These are phyloP conservation scores for Fusarium penzigii DNA, from an alignment of 2,329 filamentous ascomycete genomes.

Conservation along the genomic window DNA sequence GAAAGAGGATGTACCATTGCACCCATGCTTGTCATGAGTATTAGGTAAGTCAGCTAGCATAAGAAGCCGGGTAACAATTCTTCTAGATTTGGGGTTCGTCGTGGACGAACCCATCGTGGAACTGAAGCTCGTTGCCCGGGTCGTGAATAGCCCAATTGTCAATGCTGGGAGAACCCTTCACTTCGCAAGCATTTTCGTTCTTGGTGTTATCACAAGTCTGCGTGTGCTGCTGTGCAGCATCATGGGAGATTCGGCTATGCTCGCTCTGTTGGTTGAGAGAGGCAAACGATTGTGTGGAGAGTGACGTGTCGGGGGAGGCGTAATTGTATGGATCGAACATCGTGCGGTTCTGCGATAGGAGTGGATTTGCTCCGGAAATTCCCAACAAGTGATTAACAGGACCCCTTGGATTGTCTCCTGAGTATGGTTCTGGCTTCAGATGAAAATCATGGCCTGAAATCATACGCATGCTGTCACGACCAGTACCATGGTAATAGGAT, in stretches of 20 bases:
- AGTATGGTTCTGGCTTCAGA: slow-evolving; percentile 27
- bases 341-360: slow-evolving; percentile 35
- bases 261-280: slow-evolving; percentile 30
- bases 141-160: not conserved
- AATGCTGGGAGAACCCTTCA: not conserved
- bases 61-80: not conserved
- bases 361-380: slow-evolving; percentile 33
- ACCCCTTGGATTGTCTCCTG: slow-evolving; percentile 7
- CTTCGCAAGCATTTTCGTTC: not conserved
- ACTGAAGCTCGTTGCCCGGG: not conserved
- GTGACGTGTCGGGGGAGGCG: slow-evolving; percentile 17
- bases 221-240: not conserved
- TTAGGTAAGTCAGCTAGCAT: too few species aligned
- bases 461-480: slow-evolving; percentile 31
- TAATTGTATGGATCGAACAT: slow-evolving; percentile 31
- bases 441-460: slow-evolving; percentile 24
- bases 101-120: not conserved
- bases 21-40: too few species aligned
- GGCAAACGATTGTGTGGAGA: slow-evolving; percentile 33
- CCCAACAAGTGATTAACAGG: slow-evolving; percentile 28
- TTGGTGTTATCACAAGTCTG: not conserved
- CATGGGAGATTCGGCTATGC: not conserved
- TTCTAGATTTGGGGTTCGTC: not conserved
- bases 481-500: slow-evolving; percentile 21
- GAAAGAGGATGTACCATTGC: too few species aligned